Evolutionary conservation across 2,329 filamentous ascomycete species (phyloP).

Genomic region (Colletotrichum sp.): DNA sequence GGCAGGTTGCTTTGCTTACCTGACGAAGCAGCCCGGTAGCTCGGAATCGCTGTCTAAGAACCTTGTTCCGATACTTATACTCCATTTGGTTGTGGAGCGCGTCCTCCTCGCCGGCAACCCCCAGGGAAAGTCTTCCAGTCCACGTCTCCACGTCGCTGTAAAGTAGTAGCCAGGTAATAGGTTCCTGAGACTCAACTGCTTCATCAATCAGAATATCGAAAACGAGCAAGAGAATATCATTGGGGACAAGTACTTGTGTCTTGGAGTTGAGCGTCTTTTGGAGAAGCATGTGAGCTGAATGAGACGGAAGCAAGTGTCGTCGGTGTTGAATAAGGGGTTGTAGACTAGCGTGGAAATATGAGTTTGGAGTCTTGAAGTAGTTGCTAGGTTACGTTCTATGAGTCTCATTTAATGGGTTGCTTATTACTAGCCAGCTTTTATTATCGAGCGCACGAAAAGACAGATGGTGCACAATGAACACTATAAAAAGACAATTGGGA

Average conservation of each 20-base stretch:
- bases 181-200: background rate
- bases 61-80: background rate
- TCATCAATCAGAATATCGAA: background rate
- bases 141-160: background rate
- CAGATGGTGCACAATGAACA: background rate
- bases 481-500: too few species aligned
- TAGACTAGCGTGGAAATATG: background rate
- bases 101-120: background rate
- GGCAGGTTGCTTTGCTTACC: background rate
- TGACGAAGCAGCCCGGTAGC: background rate
- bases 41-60: background rate
- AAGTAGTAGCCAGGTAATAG: background rate
- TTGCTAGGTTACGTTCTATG: background rate
- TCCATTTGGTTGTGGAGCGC: background rate
- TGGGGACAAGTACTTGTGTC: background rate
- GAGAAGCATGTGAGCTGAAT: background rate
- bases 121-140: background rate
- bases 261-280: background rate
- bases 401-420: background rate
- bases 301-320: background rate
- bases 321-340: background rate
- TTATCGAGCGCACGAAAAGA: background rate
- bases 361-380: background rate
- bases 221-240: background rate
- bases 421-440: background rate